phyloP scores from a whole-genome alignment of 306 rosid species.

The Urtica urens region DNA sequence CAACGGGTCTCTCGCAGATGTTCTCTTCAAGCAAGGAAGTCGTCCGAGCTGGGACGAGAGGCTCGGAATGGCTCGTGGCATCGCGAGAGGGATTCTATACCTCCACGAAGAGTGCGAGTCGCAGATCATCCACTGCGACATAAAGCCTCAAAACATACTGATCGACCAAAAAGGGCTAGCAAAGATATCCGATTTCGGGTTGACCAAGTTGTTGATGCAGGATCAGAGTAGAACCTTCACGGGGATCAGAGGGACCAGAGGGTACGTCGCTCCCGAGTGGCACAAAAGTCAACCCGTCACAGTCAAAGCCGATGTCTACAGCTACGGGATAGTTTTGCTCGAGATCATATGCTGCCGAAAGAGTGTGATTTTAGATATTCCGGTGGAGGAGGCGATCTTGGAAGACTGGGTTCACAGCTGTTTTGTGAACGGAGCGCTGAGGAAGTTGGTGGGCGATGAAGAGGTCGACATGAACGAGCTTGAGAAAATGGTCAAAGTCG shows the following conservation, averaged over 20 bases:
- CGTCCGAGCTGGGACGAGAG: conserved; percentile 16
- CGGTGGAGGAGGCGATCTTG: conserved; percentile 14
- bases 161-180: conserved; percentile 13
- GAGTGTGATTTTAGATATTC: conserved; percentile 7
- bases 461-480: conserved; percentile 1
- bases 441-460: conserved; percentile 4
- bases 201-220: conserved; percentile 18
- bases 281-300: conserved; percentile 10
- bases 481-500: conserved; percentile 16
- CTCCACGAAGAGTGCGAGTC: conserved; percentile 22
- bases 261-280: conserved; percentile 28
- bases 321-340: conserved; percentile 21
- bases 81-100: conserved; percentile 21
- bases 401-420: conserved; percentile 12
- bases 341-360: conserved; percentile 16
- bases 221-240: conserved; percentile 22
- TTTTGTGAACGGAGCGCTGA: conserved; percentile 9
- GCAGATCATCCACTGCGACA: conserved; percentile 24
- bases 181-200: conserved; percentile 17
- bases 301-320: conserved; percentile 20
- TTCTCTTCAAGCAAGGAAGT: conserved; percentile 7
- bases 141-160: conserved; percentile 28
- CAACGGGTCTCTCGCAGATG: conserved; percentile 22
- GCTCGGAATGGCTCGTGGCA: conserved; percentile 7
- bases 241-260: conserved; percentile 23